Base-by-base conservation (phyloP, 2,329 filamentous ascomycete species). In the Dactylonectria macrodidyma region DNA sequence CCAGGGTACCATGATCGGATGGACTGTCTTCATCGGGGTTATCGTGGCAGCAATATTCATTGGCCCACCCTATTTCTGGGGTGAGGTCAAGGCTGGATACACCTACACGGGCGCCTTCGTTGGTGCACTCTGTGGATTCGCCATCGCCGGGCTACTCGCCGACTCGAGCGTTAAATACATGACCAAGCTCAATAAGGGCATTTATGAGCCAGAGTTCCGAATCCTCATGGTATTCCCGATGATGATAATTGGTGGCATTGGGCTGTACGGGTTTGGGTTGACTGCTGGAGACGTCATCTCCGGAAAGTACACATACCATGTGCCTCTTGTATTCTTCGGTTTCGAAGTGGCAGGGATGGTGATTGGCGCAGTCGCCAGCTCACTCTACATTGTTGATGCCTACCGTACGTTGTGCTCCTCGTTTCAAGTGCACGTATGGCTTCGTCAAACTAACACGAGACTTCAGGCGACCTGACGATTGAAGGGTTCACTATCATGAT, bases 161-260 rank as follows among this genome's bases (percentile, higher is more conserved):
- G 95, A 98, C 79, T 90, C 87, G 80, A 91, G 88, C 61, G 93
- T 92, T 41, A 89, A 87, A 60, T 84, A 84, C 54, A 86, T 97
- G 83, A 95, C 94, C 22, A 87, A 87, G 64, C 84, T 86, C 69
- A 98, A 98, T 81, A 85, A 86, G 14, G 95, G 95, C 57, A 86
- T 94, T 63, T 97, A 97, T 78, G 95, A 98, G 81, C 95, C 95
- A 1, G 95, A 98, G 78, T 98, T 97, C 79, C 89, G 95, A 19
- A 90, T 98, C 67, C 75, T 96, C 8, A 87, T 98, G 2, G 92
- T 97, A 0, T 83, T 96, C 2, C 94, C 95, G 5, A 94, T 96
- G 84, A 83, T 97, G 48, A 81, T 97, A 2, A 87, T 95, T 65
- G 93, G 93, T 14, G 90, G 91, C 56, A 89, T 92, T 14, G 95